phyloP scores from a whole-genome alignment of 2,329 filamentous ascomycete species.

The Exserohilum turcica region DNA sequence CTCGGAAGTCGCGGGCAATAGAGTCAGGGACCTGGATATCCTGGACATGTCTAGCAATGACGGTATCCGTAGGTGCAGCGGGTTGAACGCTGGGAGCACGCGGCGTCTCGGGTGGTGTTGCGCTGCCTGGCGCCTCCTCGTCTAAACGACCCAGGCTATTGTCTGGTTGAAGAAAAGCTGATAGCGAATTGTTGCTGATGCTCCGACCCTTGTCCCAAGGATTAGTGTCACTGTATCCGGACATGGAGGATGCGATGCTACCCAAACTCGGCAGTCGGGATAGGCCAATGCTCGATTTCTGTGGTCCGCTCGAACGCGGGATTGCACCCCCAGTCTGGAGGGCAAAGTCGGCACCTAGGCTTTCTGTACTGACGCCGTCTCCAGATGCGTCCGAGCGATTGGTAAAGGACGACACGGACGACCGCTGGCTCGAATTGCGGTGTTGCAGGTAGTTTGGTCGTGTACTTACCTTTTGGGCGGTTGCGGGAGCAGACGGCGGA shows the following conservation, averaged over 20 bases:
- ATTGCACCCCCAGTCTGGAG: conserved; percentile 80
- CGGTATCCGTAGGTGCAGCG: conserved; percentile 79
- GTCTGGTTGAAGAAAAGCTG: conserved; percentile 46
- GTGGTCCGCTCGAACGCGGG: conserved; percentile 51
- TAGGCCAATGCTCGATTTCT: conserved; percentile 61
- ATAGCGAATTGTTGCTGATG: conserved; percentile 46
- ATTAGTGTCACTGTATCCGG: conserved; percentile 56
- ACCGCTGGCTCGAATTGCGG: conserved; percentile 62
- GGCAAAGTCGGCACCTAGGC: conserved; percentile 77
- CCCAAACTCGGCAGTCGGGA: conserved; percentile 83
- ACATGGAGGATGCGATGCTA: conserved; percentile 80
- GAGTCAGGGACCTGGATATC: conserved; percentile 92
- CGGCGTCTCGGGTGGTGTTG: conserved; percentile 70
- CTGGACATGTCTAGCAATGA: conserved; percentile 84
- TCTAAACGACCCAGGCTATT: conserved; percentile 62
- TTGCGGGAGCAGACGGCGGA: conserved; percentile 26
- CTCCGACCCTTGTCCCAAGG: conserved; percentile 51
- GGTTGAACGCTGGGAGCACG: conserved; percentile 57
- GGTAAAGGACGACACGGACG: conserved; percentile 62
- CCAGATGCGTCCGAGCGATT: conserved; percentile 60
- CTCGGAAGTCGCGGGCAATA: conserved; percentile 82
- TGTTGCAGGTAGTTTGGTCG: conserved; percentile 62
- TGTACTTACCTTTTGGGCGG: conserved; percentile 41
- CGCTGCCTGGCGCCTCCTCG: conserved; percentile 60
- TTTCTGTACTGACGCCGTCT: conserved; percentile 74